Conservation (phyloP, 2,329 filamentous ascomycete species). For the Boeremia exigua region DNA sequence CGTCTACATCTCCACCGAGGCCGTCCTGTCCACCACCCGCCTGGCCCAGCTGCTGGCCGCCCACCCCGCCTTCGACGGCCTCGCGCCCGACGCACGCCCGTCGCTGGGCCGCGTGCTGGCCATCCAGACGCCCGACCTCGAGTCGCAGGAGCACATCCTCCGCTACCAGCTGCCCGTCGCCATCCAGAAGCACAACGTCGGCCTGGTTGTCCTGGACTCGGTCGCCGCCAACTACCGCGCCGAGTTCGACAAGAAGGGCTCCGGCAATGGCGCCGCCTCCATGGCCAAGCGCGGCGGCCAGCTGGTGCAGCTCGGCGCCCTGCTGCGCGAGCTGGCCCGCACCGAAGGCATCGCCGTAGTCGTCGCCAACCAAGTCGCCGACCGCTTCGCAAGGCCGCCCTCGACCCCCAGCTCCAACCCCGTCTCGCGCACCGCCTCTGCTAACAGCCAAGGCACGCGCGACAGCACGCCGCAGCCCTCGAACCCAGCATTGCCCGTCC, state of each 20-base stretch:
- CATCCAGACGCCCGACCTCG: conserved; percentile 85
- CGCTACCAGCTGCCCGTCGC: conserved; percentile 90
- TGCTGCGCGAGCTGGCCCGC: conserved; percentile 77
- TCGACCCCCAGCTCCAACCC: conserved; percentile 30
- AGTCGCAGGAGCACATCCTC: conserved; percentile 94
- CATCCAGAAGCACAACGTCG: conserved; percentile 75
- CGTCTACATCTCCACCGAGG: conserved; percentile 94
- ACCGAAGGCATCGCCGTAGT: conserved; percentile 81
- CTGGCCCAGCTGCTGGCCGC: conserved; percentile 77
- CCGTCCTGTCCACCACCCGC: conserved; percentile 79
- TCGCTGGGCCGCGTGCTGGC: conserved; percentile 79
- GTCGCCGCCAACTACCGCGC: conserved; percentile 95
- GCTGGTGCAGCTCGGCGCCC: conserved; percentile 75
- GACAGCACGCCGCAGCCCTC: conserved; percentile 25
- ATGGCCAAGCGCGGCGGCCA: conserved; percentile 80
- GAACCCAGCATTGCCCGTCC: conserved; percentile 9
- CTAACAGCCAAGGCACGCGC: conserved; percentile 34
- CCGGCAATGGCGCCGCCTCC: conserved; percentile 46
- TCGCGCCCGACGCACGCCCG: conserved; percentile 56
- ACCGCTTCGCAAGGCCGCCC: conserved; percentile 68
- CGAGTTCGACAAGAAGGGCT: conserved; percentile 72
- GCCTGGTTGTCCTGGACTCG: conserved; percentile 86
- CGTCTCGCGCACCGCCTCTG: conserved; percentile 36
- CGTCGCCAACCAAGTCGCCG: conserved; percentile 93
- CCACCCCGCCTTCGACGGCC: conserved; percentile 65